phyloP scores from a whole-genome alignment of 2,329 filamentous ascomycete genomes.

The Aurifilum marmelostoma region DNA sequence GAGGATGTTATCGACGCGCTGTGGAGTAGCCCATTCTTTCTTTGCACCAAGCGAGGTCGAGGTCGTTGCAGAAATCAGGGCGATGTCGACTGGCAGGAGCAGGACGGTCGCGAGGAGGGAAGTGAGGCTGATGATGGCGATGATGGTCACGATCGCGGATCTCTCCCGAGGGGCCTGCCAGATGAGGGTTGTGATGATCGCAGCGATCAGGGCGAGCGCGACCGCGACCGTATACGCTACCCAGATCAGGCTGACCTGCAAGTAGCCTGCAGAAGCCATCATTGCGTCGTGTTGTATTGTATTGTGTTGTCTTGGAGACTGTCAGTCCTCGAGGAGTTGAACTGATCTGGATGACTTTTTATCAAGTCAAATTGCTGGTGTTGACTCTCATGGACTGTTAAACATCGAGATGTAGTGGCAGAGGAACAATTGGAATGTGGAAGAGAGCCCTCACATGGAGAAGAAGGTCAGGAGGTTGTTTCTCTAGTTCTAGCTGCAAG shows the following conservation, averaged over 20 bases:
- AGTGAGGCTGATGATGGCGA: conserved; percentile 86
- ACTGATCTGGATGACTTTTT: neutral
- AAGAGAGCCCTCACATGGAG: neutral
- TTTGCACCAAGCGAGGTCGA: conserved; percentile 75
- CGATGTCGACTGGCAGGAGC: conserved; percentile 92
- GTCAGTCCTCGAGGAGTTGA: neutral
- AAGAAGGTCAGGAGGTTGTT: conserved; percentile 3
- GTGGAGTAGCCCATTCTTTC: conserved; percentile 92
- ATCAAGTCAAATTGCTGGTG: neutral
- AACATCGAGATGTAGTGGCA: neutral
- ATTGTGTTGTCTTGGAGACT: neutral
- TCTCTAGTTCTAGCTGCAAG: neutral
- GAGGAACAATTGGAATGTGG: neutral
- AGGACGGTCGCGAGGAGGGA: conserved; percentile 89
- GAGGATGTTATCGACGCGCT: conserved; percentile 76
- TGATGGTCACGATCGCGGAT: conserved; percentile 76
- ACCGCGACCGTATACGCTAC: conserved; percentile 86
- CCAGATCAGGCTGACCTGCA: conserved; percentile 94
- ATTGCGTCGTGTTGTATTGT: neutral
- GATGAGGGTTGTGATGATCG: conserved; percentile 83
- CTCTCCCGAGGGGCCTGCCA: conserved; percentile 91
- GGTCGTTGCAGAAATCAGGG: conserved; percentile 87
- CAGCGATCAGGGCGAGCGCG: conserved; percentile 73
- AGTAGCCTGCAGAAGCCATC: conserved; percentile 54
- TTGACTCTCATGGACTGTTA: neutral